Percentiles rank a stretch among this genome's conserved stretches.
These are phyloP conservation scores for Medicago ruthenica DNA, from an alignment of 306 rosid species.

Conservation along the genomic window DNA sequence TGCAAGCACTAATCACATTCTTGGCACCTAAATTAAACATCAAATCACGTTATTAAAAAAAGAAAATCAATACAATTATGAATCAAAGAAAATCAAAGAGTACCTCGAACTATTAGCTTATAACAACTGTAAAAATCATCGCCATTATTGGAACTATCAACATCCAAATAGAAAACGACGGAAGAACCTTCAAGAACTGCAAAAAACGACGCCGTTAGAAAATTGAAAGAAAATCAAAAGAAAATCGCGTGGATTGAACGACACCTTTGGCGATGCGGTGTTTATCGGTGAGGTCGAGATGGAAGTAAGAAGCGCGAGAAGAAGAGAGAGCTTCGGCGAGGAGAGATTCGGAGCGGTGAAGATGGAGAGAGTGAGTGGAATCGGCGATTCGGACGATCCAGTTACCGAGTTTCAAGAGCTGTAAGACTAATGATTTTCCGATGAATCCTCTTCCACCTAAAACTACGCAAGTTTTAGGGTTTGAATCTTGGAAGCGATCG, in stretches of 20 bases:
- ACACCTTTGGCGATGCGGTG: slow-evolving; percentile 58
- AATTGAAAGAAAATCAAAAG: neutral
- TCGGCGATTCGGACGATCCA: slow-evolving; percentile 90
- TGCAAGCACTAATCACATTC: slow-evolving; percentile 81
- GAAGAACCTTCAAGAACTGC: slow-evolving; percentile 83
- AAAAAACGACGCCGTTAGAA: slow-evolving; percentile 41
- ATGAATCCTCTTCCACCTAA: slow-evolving; percentile 81
- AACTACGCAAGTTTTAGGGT: slow-evolving; percentile 75
- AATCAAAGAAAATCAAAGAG: neutral
- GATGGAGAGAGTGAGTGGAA: slow-evolving; percentile 61
- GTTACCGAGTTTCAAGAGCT: slow-evolving; percentile 62
- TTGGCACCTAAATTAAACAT: slow-evolving; percentile 72
- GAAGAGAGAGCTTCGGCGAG: slow-evolving; percentile 65
- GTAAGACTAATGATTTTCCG: slow-evolving; percentile 72
- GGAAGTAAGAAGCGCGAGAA: slow-evolving; percentile 73
- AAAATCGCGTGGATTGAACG: slow-evolving; percentile 1
- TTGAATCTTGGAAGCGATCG: slow-evolving; percentile 61
- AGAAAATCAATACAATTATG: slow-evolving; percentile 23
- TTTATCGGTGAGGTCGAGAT: slow-evolving; percentile 63
- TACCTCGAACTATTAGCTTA: slow-evolving; percentile 80
- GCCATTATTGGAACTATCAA: slow-evolving; percentile 42
- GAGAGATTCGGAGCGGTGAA: slow-evolving; percentile 59
- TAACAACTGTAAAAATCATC: slow-evolving; percentile 63
- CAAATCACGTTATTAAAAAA: slow-evolving; percentile 9
- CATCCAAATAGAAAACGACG: slow-evolving; percentile 78